Conservation (phyloP, 768 basidiomycete genomes). For the Glaciozyma martinii region DNA sequence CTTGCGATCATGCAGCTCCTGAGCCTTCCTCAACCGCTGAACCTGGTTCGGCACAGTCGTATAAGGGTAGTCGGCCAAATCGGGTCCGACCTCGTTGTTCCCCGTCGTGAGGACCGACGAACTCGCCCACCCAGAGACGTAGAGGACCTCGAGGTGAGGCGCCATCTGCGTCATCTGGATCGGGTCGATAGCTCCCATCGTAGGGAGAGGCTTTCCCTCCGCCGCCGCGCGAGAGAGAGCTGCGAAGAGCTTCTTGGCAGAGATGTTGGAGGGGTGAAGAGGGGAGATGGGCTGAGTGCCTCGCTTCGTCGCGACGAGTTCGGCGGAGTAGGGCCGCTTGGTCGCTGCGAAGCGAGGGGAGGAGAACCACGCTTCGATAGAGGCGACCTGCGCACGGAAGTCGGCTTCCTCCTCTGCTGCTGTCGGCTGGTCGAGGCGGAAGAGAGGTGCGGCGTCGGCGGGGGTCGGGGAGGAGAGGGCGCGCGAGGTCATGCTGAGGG, state of each 20-base stretch:
- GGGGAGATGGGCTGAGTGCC: conserved; percentile 73
- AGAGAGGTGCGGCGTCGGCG: conserved; percentile 20
- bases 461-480: background rate
- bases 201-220: conserved; percentile 65
- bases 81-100: conserved; percentile 84
- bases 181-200: conserved; percentile 88
- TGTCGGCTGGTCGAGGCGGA: conserved; percentile 31
- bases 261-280: conserved; percentile 58
- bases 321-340: conserved; percentile 70
- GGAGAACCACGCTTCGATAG: conserved; percentile 63
- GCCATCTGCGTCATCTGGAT: conserved; percentile 95
- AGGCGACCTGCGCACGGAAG: conserved; percentile 37
- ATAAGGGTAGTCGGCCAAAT: conserved; percentile 86
- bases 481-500: background rate
- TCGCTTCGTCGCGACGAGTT: conserved; percentile 76
- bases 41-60: conserved; percentile 95
- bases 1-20: conserved; percentile 85
- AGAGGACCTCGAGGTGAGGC: conserved; percentile 70
- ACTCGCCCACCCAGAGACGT: conserved; percentile 82
- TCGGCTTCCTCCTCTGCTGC: conserved; percentile 31
- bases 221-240: conserved; percentile 56
- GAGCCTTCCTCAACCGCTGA: conserved; percentile 79
- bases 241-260: conserved; percentile 75
- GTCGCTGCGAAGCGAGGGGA: conserved; percentile 63
- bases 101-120: conserved; percentile 80